Evolutionary conservation across 2,329 filamentous ascomycete genomes (phyloP), one percentile per base, ranked within the genome.

Genomic region (Penicillium verrucosum): DNA sequence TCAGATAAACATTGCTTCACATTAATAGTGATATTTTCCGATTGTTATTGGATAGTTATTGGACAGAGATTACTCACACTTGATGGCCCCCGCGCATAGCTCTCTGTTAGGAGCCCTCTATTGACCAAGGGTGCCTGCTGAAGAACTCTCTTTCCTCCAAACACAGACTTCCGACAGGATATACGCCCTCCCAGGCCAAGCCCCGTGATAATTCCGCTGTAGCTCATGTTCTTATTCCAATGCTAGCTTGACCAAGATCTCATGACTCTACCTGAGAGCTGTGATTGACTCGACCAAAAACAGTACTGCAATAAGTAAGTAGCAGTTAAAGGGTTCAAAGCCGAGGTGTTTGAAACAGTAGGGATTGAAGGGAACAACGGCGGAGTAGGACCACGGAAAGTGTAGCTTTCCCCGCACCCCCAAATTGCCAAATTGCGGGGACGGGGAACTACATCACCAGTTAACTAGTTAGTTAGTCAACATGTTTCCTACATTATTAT

Each of bases 31-130:
- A 25, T n/a, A 5, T 40, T 25, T 21, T 4, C 14, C 6, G 1
- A 10, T 30, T 10, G 12, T 32, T 23, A 16, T 41, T 42, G 18
- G 27, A 37, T 6, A 25, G 9, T 32, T 23, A 16, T 41, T 42
- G 18, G 27, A 37, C 9, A 25, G 18, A 46, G 32, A 37, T 16
- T 36, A 60, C 56, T 51, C 49, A 69, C 66, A 56, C 60, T 44
- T 36, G 58, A 61, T 12, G 68, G 65, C 12, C 68, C 66, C 14
- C 60, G 59, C 36, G 65, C 60, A 60, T 67, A 66, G 52, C 64
- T 68, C 51, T 64, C 37, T 3, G 61, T 65, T 27, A 66, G 44
- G 14, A 68, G 34, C 5, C 63, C 60, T 54, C 68, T 60, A 21
- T 29, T 48, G 25, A 18, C 8, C 12, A 36, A 34, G 4, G 7